Percentiles rank a stretch among this genome's conserved stretches.
Evolutionary conservation across 495 filamentous ascomycete genomes (phyloP).

Genomic region (Aspergillus baeticus): DNA sequence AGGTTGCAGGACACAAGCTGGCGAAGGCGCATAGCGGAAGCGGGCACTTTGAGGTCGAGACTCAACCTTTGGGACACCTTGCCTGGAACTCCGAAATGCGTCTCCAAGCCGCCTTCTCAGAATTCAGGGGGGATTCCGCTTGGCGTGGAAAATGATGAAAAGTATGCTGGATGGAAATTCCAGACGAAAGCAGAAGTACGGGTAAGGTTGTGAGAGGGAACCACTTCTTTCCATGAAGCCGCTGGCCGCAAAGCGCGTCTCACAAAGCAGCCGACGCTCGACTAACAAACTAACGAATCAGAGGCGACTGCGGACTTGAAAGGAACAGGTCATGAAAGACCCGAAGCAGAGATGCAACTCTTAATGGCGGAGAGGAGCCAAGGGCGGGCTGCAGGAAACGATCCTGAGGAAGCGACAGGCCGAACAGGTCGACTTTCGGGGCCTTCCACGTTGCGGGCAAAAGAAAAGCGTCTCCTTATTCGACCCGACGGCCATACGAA

Average conservation of each 20-base stretch:
- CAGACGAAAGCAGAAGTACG: constrained; percentile 1
- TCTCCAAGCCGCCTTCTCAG: neutral
- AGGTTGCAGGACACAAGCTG: constrained; percentile 16
- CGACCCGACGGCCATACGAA: neutral
- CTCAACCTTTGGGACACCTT: constrained; percentile 1
- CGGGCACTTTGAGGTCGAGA: constrained; percentile 3
- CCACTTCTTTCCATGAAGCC: neutral
- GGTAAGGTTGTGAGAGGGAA: neutral
- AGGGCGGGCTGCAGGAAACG: constrained; percentile 16
- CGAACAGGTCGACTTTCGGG: constrained; percentile 4
- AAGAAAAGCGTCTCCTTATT: neutral
- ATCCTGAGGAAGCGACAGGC: constrained; percentile 11
- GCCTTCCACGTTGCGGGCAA: constrained; percentile 22
- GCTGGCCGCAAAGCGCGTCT: constrained; percentile 9
- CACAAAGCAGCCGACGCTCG: neutral
- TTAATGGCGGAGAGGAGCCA: constrained; percentile 14
- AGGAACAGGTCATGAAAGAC: constrained; percentile 3
- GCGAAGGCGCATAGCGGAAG: constrained; percentile 19
- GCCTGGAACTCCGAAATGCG: neutral
- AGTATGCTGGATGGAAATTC: constrained; percentile 3
- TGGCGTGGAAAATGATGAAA: neutral
- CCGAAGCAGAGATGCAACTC: constrained; percentile 3
- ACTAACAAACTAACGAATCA: constrained; percentile 15
- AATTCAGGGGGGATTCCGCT: neutral
- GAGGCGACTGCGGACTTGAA: neutral